Evolutionary conservation across 768 basidiomycete genomes (phyloP), one percentile per base, ranked within the genome.

Genomic region (Tricholoma furcatifolium): DNA sequence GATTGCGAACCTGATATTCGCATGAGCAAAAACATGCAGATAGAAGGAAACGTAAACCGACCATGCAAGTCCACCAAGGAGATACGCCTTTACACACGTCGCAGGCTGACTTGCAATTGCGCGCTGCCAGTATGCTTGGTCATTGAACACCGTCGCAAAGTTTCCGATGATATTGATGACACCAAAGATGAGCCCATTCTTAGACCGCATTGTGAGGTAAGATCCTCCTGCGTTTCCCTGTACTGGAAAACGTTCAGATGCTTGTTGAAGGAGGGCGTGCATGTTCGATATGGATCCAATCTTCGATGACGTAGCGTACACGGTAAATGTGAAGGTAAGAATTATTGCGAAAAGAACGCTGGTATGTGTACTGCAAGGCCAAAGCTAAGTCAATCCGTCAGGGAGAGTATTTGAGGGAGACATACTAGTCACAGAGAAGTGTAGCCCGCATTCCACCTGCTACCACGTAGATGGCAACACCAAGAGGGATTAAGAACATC

Each of bases 11-110:
- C 82, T 84, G 43, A 11, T 9, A 35, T 39, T 36, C 18, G 12
- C 43, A 17, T 11, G 27, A 40, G 12, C 7, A 18, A 40, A 4
- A 5, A 4, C 12, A 43, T 20, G 15, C 30, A 10, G 23, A 31
- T 18, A 24, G 21, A 2, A 21, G 30, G 12, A 27, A 18, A 42
- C 46, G 23, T 39, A 27, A 30, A 66, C 73, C 35, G 54, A 83
- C 94, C 95, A 97, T 1, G 91, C 88, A 7, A 94, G 65, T 3
- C 93, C 94, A 40, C 94, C 95, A 7, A 93, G 76, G 3, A 95
- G 74, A 71, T 93, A 98, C 0, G 90, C 94, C 67, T 93, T 94
- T 53, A 95, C 93, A 11, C 88, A 88, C n/a, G 80, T 85, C 1
- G 82, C 85, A 0, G 92, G 93, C 14, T 85, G 74, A 54, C 85